Percentiles rank a stretch among this genome's conserved stretches.
These are phyloP conservation scores for Rhizophora apiculata DNA, from an alignment of 345 rosid genomes.

Conservation along the genomic window DNA sequence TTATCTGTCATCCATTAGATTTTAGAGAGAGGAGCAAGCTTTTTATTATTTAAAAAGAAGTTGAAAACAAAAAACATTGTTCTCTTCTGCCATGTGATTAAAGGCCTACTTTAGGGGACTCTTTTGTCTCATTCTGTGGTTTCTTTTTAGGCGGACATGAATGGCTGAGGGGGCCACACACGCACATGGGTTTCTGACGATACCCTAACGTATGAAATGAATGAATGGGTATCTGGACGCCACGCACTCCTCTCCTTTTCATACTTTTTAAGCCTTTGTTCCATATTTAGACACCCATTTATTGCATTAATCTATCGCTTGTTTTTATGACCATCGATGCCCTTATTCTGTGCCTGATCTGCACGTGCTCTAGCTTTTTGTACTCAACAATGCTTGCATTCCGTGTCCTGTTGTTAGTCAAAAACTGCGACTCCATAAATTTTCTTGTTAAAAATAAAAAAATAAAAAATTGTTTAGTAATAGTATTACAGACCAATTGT, in stretches of 20 bases:
- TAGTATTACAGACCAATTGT: no score
- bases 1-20: constrained; percentile 32
- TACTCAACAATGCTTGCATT: no score
- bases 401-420: no score
- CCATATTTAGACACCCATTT: background rate
- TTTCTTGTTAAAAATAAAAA: no score
- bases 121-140: constrained; percentile 59
- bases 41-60: background rate
- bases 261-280: constrained; percentile 22
- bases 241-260: constrained; percentile 43
- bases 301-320: background rate
- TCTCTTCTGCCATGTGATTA: constrained; percentile 41
- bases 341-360: no score
- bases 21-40: background rate
- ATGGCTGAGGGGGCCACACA: constrained; percentile 47
- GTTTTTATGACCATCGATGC: background rate
- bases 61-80: constrained; percentile 25
- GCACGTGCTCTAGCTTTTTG: no score
- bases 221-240: constrained; percentile 39
- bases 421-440: no score
- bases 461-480: no score
- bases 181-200: constrained; percentile 59
- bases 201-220: background rate
- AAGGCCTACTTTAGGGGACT: constrained; percentile 48
- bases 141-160: constrained; percentile 53